Evolutionary conservation across 345 rosid genomes (phyloP).

Genomic region (Hibiscus tridactylites): DNA sequence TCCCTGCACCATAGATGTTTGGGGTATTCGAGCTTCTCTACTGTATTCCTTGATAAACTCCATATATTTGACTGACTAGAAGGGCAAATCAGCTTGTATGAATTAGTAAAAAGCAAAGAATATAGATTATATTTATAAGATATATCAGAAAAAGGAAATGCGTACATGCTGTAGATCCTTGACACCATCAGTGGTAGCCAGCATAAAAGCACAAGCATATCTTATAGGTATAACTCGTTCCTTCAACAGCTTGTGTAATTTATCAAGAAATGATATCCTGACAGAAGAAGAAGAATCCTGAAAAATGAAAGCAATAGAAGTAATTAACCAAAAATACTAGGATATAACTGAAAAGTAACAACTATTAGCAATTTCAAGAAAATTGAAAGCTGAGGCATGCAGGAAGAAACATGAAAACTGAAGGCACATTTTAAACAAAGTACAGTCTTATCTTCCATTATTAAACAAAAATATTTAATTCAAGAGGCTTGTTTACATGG

Average conservation of each 20-base stretch:
- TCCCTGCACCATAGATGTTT: conserved; percentile 33
- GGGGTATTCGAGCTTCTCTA: conserved; percentile 41
- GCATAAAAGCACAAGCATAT: conserved; percentile 80
- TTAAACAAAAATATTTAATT: background rate
- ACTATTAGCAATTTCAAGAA: background rate
- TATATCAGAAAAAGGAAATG: conserved; percentile 12
- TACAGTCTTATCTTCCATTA: background rate
- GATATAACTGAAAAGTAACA: background rate
- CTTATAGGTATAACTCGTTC: conserved; percentile 54
- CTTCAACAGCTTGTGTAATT: conserved; percentile 53
- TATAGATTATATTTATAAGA: conserved; percentile 1
- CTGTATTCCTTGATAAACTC: conserved; percentile 56
- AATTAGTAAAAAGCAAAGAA: conserved; percentile 3
- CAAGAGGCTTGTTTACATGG: background rate
- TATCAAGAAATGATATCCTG: conserved; percentile 52
- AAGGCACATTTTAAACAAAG: background rate
- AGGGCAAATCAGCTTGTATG: conserved; percentile 19
- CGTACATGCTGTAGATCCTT: conserved; percentile 64
- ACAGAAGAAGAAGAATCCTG: conserved; percentile 59
- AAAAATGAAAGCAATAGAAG: conserved; percentile 12
- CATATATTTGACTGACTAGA: conserved; percentile 61
- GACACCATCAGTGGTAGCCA: conserved; percentile 42
- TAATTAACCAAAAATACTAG: background rate
- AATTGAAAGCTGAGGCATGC: background rate
- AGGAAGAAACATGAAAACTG: conserved; percentile 5